Evolutionary conservation across 768 basidiomycete genomes (phyloP), one percentile per base, ranked within the genome.

Genomic region (Rhodocollybia butyracea): DNA sequence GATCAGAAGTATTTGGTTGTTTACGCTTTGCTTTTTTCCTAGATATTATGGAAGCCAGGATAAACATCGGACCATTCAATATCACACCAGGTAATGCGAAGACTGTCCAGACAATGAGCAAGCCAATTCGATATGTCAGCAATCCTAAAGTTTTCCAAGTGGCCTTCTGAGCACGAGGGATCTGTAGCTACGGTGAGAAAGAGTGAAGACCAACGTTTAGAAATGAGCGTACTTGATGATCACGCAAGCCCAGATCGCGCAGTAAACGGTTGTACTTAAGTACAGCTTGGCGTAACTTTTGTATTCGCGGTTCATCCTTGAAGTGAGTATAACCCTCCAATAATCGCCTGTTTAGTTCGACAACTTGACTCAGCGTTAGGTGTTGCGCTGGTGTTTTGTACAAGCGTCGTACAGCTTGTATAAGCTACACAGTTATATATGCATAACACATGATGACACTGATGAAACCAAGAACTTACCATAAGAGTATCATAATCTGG

Each of bases 401-500:
- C 50, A 98, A 73, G 50, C 96, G 81, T 50, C 96, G 85, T 15
- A 89, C 92, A 22, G 95, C 96, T 82, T 98, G 96, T 54, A 98
- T 93, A 55, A 98, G 82, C 94, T 97, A 51, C 10, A 55, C 51
- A 50, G 5, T 46, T 32, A 55, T 55, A 58, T 50, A 53, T 40
- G 55, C 56, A 32, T 36, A n/a, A 45, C 46, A 34, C 31, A 58
- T 6, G 41, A 26, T 43, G 52, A 36, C 17, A 54, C 46, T 19
- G 34, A 27, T 52, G 22, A 32, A 43, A 24, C n/a, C 40, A 11
- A 46, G 8, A n/a, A 67, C 82, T 54, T 61, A 91, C 97, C 94
- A 98, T 97, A 47, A 99, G 78, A 2, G 96, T 98, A 61, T 99
- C 97, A 68, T 92, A 98, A 68, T 99, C 97, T 2, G 96, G 94